Evolutionary conservation across 768 basidiomycete genomes (phyloP), one percentile per base, ranked within the genome.

Genomic region (Ephemerocybe angulata): DNA sequence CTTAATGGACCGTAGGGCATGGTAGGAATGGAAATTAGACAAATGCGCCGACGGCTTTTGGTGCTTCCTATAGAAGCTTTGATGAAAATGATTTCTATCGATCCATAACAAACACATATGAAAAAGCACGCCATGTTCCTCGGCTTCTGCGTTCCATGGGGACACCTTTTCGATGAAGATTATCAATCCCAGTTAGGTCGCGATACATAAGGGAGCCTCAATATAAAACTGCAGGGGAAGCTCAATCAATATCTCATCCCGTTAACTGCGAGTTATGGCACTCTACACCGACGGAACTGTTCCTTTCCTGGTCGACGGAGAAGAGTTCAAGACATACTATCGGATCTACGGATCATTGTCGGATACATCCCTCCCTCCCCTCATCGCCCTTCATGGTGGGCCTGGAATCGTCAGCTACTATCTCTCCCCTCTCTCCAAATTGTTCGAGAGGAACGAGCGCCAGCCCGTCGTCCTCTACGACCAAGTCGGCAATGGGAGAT

Each of bases 391-490:
- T 1, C 81, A 82, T 50, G 82, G 79, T 7, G 81, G 80, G 1
- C 80, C 81, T 13, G 81, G 83, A 5, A 55, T 72, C 4, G 55
- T 70, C 13, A 73, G 79, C 56, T 63, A 77, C 54, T 81, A 81
- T 62, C 64, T 83, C 21, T 62, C 72, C 29, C 60, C 72, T n/a
- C 57, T 76, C 58, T 62, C 70, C 40, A 74, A 76, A 46, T 70
- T 81, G 41, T 61, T 70, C 27, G 56, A 59, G 12, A 64, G 63
- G 22, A 57, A 67, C 54, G 49, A 57, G n/a, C 17, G 7, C 52
- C 73, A 73, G 40, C 78, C 81, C 28, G 72, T 83, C 60, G 65
- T 84, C 43, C 65, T 83, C 47, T 83, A 84, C 63, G 80, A 82
- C 60, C 83, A 84, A 58, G 53, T 84, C 33, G 83, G 82, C 13